Base-by-base conservation (phyloP, 2,329 filamentous ascomycete genomes). In the Aspergillus chevalieri region DNA sequence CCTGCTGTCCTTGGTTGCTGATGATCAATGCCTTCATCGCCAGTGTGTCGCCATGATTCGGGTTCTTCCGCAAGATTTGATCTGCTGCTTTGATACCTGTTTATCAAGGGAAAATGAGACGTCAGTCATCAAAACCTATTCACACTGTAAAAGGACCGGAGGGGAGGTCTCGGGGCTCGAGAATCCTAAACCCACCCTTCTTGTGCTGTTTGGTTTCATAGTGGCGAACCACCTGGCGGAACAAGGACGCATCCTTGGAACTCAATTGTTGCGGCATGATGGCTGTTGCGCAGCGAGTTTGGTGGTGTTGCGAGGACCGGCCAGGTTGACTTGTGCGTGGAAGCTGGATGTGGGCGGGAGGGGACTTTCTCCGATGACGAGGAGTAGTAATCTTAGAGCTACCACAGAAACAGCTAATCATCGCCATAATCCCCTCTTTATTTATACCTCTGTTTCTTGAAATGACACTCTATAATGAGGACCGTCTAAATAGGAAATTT, bases 131-230 rank as follows among this genome's bases (percentile, higher is more conserved):
- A n/a, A 14, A 14, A 7, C 12, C 22, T 14, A 6, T 21, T 33
- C 17, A 34, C 43, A 45, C 10, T 21, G 24, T 7, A n/a, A 21
- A 30, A 41, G 38, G 19, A 19, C 38, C 38, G 38, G 17, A 19
- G 38, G 14, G 14, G 34, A 17, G 34, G 7, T 41, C 15, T 41
- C 5, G 19, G 17, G 10, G 17, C 4, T 19, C 19, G 38, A 17
- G 38, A 30, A 22, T 39, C 14, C 19, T 12, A 52, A 46, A 53
- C 61, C 28, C 62, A 83, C 82, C 83, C 71, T 87, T 87, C 76
- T 97, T 98, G 78, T 97, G 96, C 67, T 97, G 92, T 74, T 98
- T 98, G 68, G 91, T 87, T 74, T 98, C 93, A 78, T 97, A 98
- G 73, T 89, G 85, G 69, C 92, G 91, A 65, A 98, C 89, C 57